A percentile compares a stretch with the other conserved stretches of the same genome.
phyloP scores from a whole-genome alignment of 179 eudicot genomes.

The Beta macrorhiza region DNA sequence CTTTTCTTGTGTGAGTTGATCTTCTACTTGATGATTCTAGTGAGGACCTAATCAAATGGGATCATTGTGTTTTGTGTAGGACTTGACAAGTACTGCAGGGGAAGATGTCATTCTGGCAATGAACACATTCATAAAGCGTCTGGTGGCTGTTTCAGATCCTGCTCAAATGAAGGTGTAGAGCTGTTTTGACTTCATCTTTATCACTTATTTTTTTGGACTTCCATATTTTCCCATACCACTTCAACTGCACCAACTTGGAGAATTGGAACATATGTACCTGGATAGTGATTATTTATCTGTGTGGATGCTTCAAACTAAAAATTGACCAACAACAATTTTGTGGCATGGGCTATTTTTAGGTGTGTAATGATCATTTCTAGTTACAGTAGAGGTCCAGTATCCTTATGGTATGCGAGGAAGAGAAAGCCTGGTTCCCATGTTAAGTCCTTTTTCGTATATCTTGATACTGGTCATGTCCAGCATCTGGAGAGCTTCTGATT shows the following conservation, averaged over 20 bases:
- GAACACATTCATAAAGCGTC: constrained; percentile 81
- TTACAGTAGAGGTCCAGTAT: neutral
- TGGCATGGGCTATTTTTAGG: neutral
- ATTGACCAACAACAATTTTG: neutral
- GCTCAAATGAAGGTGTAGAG: constrained; percentile 70
- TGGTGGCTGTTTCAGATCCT: constrained; percentile 81
- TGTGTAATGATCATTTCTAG: neutral
- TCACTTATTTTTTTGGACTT: neutral
- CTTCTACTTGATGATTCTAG: neutral
- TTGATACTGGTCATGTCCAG: neutral
- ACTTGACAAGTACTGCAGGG: constrained; percentile 80
- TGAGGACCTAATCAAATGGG: neutral
- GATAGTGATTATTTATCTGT: neutral
- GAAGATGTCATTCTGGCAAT: constrained; percentile 84
- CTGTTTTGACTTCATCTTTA: constrained; percentile 2
- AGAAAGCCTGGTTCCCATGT: neutral
- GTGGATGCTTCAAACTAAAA: neutral
- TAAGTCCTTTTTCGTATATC: neutral
- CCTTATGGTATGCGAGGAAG: neutral
- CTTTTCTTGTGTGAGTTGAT: neutral
- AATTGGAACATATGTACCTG: neutral
- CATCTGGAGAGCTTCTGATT: neutral
- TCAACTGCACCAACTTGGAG: constrained; percentile 8
- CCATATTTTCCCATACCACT: neutral
- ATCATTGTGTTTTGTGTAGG: constrained; percentile 43